These are phyloP conservation scores for Talaromyces sp. DNA, from an alignment of 2,329 filamentous ascomycete genomes.

Conservation along the genomic window DNA sequence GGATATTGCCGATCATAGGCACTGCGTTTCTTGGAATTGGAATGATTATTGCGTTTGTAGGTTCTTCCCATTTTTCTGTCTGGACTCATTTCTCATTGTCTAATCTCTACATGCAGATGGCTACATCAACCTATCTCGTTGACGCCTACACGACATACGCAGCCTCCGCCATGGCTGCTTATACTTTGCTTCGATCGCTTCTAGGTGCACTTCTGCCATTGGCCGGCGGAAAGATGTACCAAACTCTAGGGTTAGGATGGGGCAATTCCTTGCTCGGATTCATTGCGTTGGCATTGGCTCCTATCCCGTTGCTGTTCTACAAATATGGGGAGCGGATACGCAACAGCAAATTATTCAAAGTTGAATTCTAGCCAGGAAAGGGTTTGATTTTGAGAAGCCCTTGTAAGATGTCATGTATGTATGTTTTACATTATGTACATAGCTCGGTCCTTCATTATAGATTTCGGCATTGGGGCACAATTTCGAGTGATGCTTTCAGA, in stretches of 20 bases:
- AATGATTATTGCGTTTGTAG: constrained; percentile 53
- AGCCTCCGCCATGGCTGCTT: constrained; percentile 52
- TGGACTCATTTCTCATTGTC: not conserved
- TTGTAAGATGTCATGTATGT: not conserved
- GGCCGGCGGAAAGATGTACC: constrained; percentile 54
- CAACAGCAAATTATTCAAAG: constrained; percentile 24
- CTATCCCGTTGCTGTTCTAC: constrained; percentile 35
- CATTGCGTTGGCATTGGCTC: constrained; percentile 51
- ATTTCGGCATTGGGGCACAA: not conserved
- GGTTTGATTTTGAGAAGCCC: not conserved
- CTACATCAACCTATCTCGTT: constrained; percentile 60
- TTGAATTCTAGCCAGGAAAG: not conserved
- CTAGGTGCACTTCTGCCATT: constrained; percentile 60
- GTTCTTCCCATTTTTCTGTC: constrained; percentile 16
- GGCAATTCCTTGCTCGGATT: constrained; percentile 56
- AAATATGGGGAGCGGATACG: constrained; percentile 35
- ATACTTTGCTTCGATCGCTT: constrained; percentile 54
- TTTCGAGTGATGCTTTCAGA: not conserved
- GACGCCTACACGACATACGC: constrained; percentile 51
- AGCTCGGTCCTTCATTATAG: not conserved
- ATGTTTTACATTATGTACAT: not conserved
- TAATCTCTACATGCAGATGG: constrained; percentile 36
- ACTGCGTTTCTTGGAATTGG: constrained; percentile 55
- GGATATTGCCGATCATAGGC: constrained; percentile 61
- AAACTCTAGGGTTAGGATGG: constrained; percentile 48